phyloP scores from a whole-genome alignment of 2,329 filamentous ascomycete species.

The Aspergillus brunneoviolaceus region DNA sequence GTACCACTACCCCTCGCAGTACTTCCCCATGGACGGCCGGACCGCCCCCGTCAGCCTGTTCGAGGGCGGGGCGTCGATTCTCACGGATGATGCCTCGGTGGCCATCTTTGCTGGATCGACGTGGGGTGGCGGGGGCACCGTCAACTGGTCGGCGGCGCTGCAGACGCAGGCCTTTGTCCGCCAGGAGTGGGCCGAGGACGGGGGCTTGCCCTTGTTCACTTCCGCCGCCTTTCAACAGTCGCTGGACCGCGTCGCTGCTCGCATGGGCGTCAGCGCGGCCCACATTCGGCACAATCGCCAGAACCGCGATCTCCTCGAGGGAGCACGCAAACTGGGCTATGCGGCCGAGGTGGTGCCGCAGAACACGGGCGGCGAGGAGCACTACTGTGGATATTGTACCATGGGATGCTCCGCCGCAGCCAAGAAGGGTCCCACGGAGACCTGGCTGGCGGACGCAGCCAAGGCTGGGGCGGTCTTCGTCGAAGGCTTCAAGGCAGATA shows the following conservation, averaged over 20 bases:
- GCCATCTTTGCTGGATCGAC: slow-evolving; percentile 67
- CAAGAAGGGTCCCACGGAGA: slow-evolving; percentile 76
- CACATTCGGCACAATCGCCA: slow-evolving; percentile 69
- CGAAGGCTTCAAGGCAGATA: slow-evolving; percentile 74
- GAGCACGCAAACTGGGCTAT: slow-evolving; percentile 71
- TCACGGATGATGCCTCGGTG: slow-evolving; percentile 58
- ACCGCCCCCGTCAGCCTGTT: slow-evolving; percentile 64
- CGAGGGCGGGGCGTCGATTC: slow-evolving; percentile 62
- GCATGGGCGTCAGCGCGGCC: slow-evolving; percentile 71
- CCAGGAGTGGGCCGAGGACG: slow-evolving; percentile 69
- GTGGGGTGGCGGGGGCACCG: slow-evolving; percentile 82
- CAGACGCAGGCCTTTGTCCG: slow-evolving; percentile 75
- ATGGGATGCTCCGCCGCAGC: slow-evolving; percentile 63
- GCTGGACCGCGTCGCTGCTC: slow-evolving; percentile 73
- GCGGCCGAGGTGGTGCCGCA: slow-evolving; percentile 68
- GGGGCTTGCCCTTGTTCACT: slow-evolving; percentile 70
- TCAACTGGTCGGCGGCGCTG: slow-evolving; percentile 76
- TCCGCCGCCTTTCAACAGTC: slow-evolving; percentile 71
- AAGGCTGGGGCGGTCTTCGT: slow-evolving; percentile 75
- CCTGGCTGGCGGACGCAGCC: slow-evolving; percentile 77
- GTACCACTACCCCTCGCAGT: slow-evolving; percentile 70
- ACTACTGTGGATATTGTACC: slow-evolving; percentile 70
- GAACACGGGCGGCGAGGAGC: slow-evolving; percentile 69
- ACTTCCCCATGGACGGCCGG: slow-evolving; percentile 71
- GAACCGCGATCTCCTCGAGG: slow-evolving; percentile 72